Conservation (phyloP, 169 alveolate species). For the Plasmodium knowlesi region DNA sequence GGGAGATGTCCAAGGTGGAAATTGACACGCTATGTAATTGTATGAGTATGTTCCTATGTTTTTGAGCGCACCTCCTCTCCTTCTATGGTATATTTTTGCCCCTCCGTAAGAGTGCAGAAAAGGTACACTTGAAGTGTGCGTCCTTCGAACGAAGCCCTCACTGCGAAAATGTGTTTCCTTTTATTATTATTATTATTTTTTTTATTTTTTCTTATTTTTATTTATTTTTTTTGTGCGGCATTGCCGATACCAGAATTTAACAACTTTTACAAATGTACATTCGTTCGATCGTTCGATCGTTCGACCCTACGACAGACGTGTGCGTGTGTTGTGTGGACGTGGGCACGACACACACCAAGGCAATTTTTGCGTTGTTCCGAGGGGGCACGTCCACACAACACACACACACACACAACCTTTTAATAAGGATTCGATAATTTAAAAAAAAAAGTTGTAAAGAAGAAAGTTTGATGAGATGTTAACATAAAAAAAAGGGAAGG, state of each 20-base stretch:
- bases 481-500: slow-evolving; percentile 15
- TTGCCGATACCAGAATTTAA: slow-evolving; percentile 11
- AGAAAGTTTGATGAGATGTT: background rate
- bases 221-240: background rate
- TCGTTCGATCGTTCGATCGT: background rate
- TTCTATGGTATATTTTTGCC: background rate
- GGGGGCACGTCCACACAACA: background rate
- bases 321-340: background rate
- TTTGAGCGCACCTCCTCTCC: background rate
- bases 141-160: background rate
- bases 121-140: background rate
- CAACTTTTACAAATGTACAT: background rate
- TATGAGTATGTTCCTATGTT: background rate
- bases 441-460: slow-evolving; percentile 2
- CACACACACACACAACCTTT: background rate
- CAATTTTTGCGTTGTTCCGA: background rate
- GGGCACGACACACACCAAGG: background rate
- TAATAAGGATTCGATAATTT: background rate
- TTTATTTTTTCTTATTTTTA: background rate
- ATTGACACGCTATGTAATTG: background rate
- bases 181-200: background rate
- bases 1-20: background rate
- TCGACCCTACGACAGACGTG: background rate
- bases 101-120: background rate
- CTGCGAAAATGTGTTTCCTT: background rate